phyloP scores from a whole-genome alignment of 106 monocot genomes.

The Hemerocallis citrina region DNA sequence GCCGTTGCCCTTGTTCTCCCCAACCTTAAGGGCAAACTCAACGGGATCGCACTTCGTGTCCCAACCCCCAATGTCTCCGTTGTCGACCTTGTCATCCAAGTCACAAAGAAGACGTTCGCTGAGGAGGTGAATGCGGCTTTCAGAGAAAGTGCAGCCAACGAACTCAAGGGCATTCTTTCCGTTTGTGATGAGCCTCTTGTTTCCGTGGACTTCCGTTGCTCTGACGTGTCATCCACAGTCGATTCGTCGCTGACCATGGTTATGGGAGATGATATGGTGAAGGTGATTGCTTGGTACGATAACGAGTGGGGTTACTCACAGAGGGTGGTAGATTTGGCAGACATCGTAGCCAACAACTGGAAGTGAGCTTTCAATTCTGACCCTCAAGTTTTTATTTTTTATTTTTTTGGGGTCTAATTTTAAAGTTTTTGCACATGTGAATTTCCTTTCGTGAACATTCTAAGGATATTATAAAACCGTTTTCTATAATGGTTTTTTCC shows the following conservation, averaged over 20 bases:
- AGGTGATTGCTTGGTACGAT: constrained; percentile 97
- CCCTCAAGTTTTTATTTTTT: background rate
- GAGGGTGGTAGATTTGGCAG: constrained; percentile 91
- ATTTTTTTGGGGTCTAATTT: no score
- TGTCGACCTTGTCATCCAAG: constrained; percentile 91
- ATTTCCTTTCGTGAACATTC: background rate
- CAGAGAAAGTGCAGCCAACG: constrained; percentile 65
- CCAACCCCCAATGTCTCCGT: constrained; percentile 96
- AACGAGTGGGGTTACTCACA: constrained; percentile 98
- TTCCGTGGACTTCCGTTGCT: constrained; percentile 91
- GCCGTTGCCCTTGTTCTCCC: constrained; percentile 95
- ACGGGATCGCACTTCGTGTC: constrained; percentile 91
- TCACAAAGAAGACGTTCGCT: constrained; percentile 90
- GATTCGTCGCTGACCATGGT: constrained; percentile 93
- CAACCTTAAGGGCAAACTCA: constrained; percentile 90
- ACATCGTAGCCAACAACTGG: constrained; percentile 83
- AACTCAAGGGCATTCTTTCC: constrained; percentile 72
- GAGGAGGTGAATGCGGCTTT: constrained; percentile 90
- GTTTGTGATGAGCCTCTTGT: constrained; percentile 96
- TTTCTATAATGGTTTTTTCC: no score
- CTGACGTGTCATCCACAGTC: constrained; percentile 88
- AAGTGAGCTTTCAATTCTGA: constrained; percentile 31
- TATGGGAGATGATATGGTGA: constrained; percentile 97
- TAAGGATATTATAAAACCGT: background rate
- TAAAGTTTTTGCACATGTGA: background rate